phyloP scores from a whole-genome alignment of 345 rosid species.

The Alliaria petiolata region DNA sequence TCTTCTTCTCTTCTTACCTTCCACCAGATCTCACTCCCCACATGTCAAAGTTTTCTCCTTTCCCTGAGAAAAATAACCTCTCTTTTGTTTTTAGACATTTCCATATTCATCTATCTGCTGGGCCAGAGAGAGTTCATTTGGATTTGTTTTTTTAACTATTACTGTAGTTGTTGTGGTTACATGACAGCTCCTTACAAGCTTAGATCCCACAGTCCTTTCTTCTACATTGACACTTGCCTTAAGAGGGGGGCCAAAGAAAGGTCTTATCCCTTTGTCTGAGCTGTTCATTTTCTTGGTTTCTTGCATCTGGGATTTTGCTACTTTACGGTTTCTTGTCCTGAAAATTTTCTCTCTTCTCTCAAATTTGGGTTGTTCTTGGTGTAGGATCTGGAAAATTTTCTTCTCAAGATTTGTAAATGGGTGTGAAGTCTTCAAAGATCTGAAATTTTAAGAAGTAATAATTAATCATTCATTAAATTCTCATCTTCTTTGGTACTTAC shows the following conservation, averaged over 20 bases:
- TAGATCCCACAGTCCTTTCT: conserved; percentile 45
- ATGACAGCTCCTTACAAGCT: conserved; percentile 67
- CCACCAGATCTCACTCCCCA: conserved; percentile 28
- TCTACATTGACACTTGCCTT: conserved; percentile 27
- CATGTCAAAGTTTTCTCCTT: conserved; percentile 9
- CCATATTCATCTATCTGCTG: too few species aligned
- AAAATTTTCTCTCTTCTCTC: neutral
- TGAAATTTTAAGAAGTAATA: conserved; percentile 38
- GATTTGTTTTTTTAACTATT: conserved; percentile 25
- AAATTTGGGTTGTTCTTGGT: conserved; percentile 24
- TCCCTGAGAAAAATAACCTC: neutral
- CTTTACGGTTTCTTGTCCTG: neutral
- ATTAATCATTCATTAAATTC: conserved; percentile 4
- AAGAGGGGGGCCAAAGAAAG: conserved; percentile 25
- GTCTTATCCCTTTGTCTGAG: conserved; percentile 32
- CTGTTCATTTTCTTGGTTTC: conserved; percentile 29
- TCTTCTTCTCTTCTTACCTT: conserved; percentile 44
- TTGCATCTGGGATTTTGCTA: conserved; percentile 27
- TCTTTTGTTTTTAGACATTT: neutral
- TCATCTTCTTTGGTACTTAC: conserved; percentile 3
- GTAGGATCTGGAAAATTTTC: conserved; percentile 45
- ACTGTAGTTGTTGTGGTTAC: conserved; percentile 40
- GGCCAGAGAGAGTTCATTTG: neutral
- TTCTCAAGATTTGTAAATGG: conserved; percentile 16
- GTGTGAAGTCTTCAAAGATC: conserved; percentile 44